Conservation (phyloP, 164 flowering plant species). For the Sextonia rubra region DNA sequence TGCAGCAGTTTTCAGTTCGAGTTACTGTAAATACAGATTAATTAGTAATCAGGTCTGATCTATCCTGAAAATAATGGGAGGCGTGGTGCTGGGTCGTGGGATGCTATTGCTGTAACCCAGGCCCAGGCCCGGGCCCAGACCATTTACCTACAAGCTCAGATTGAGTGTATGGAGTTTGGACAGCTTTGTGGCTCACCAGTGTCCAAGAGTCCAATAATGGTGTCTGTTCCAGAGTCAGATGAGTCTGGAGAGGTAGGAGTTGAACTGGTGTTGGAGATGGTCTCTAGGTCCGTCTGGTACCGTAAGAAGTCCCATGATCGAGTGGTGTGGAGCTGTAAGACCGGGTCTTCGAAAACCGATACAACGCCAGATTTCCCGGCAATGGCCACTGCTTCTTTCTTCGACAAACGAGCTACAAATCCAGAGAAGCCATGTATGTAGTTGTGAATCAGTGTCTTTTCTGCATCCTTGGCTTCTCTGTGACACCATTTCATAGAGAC, state of each 20-base stretch:
- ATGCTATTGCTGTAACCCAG: too few relatives aligned
- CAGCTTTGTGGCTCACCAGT: conserved; percentile 27
- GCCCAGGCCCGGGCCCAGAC: too few relatives aligned
- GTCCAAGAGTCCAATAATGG: conserved; percentile 53
- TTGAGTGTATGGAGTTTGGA: background rate
- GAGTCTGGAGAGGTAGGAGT: background rate
- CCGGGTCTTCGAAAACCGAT: conserved; percentile 51
- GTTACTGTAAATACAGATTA: too few relatives aligned
- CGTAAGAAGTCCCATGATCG: conserved; percentile 60
- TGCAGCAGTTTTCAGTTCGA: too few relatives aligned
- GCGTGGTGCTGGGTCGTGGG: too few relatives aligned
- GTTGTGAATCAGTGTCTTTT: conserved; percentile 30
- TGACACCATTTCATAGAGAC: background rate
- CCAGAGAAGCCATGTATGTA: conserved; percentile 54
- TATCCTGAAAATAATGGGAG: too few relatives aligned
- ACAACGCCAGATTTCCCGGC: conserved; percentile 39
- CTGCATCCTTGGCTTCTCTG: conserved; percentile 12
- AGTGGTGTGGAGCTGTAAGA: conserved; percentile 55
- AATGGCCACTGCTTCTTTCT: conserved; percentile 34
- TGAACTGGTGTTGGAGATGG: conserved; percentile 16
- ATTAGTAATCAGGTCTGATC: too few relatives aligned
- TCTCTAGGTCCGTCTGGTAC: conserved; percentile 26
- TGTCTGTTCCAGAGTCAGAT: conserved; percentile 14
- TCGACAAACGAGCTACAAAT: conserved; percentile 47
- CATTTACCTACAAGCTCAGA: too few relatives aligned